phyloP scores from a whole-genome alignment of 495 filamentous ascomycete species.

The Elasticomyces elasticus region DNA sequence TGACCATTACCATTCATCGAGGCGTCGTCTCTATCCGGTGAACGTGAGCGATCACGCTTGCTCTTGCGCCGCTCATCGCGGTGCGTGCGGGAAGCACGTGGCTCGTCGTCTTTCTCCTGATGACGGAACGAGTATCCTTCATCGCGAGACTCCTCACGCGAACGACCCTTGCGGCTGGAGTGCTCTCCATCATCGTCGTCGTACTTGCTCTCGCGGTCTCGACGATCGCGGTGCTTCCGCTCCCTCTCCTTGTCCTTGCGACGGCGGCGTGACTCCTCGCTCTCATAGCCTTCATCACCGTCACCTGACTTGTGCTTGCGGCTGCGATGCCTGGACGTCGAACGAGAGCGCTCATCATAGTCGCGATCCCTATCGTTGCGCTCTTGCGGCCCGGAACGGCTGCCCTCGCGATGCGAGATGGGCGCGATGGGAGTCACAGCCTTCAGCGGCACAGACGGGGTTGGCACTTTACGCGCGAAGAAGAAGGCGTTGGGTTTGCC shows the following conservation, averaged over 20 bases:
- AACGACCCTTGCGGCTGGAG: constrained; percentile 41
- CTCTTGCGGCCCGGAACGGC: not conserved
- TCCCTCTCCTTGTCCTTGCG: constrained; percentile 17
- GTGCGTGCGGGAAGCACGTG: constrained; percentile 35
- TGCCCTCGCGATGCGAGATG: not conserved
- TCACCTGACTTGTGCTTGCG: constrained; percentile 6
- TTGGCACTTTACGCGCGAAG: constrained; percentile 23
- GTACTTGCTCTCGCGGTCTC: constrained; percentile 12
- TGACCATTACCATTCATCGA: constrained; percentile 6
- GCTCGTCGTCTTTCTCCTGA: not conserved
- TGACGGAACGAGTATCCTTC: constrained; percentile 13
- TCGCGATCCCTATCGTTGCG: constrained; percentile 1
- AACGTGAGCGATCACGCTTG: constrained; percentile 37
- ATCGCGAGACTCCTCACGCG: constrained; percentile 37
- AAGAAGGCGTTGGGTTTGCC: constrained; percentile 56
- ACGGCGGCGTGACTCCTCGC: constrained; percentile 1
- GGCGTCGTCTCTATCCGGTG: constrained; percentile 19
- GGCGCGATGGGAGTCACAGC: not conserved
- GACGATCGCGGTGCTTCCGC: constrained; percentile 1
- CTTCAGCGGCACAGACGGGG: not conserved
- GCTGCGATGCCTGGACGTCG: constrained; percentile 8
- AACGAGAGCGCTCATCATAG: constrained; percentile 2
- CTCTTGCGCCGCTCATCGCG: constrained; percentile 37
- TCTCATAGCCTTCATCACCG: constrained; percentile 4
- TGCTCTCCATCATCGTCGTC: constrained; percentile 9